Evolutionary conservation across 225 moss, liverwort and hornwort genomes (phyloP).

Genomic region (Thuidium tamariscinum): DNA sequence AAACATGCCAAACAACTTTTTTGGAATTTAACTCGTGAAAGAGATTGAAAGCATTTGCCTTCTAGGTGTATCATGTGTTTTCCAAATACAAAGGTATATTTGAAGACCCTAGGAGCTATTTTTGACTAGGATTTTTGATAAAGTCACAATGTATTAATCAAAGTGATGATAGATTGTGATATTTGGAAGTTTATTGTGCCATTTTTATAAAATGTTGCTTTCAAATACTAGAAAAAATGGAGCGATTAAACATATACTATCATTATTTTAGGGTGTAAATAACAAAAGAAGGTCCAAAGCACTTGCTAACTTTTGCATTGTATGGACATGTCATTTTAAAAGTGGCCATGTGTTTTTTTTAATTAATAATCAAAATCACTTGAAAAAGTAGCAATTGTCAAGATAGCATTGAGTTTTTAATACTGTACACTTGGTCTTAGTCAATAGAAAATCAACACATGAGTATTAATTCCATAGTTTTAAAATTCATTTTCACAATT

Average conservation of each 20-base stretch:
- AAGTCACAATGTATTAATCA: too few relatives aligned
- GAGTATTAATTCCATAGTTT: accelerated
- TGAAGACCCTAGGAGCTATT: too few relatives aligned
- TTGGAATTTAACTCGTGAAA: too few relatives aligned
- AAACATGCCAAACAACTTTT: too few relatives aligned
- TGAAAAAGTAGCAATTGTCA: neutral
- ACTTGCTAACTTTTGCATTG: neutral
- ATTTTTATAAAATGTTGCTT: neutral
- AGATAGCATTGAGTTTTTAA: neutral
- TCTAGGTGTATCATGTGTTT: too few relatives aligned
- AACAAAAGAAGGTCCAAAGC: neutral
- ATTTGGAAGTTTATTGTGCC: neutral
- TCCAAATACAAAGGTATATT: too few relatives aligned
- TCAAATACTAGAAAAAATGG: neutral
- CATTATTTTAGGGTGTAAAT: neutral
- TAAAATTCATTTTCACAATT: neutral
- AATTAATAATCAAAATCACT: neutral
- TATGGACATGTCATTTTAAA: neutral
- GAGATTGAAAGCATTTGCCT: too few relatives aligned
- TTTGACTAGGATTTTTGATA: too few relatives aligned
- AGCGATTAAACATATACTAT: neutral
- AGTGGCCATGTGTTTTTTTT: neutral
- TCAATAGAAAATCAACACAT: neutral
- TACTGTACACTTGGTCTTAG: too few relatives aligned
- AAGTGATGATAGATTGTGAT: neutral